Evolutionary conservation across 2,329 filamentous ascomycete species (phyloP), one percentile per base, ranked within the genome.

Genomic region (Penicillium sp.): DNA sequence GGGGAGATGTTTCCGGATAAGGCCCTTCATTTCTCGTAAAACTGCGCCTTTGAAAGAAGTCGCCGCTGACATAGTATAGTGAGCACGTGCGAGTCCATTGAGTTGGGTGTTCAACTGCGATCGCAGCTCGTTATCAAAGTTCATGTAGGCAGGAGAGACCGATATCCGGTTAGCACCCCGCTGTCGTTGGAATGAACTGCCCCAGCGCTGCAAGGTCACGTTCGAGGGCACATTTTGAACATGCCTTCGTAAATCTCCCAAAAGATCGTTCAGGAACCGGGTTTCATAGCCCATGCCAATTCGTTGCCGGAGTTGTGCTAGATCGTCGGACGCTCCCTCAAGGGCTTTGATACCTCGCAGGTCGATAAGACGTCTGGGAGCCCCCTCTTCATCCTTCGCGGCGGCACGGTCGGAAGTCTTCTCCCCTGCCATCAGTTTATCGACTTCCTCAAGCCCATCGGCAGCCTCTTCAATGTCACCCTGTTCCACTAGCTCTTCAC

Each of bases 281-380:
- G 80, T 75, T 66, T 97, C 91, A 64, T 91, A 97, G 0, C 85
- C 88, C 68, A 87, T 90, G 18, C 93, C 93, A 50, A 96, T 89
- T 2, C 89, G 84, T 56, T 83, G 81, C 50, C 89, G 84, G 40
- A 99, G 73, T 29, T 84, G 81, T 39, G 82, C 78, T 34, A 99
- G 78, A 53, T 95, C 91, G 36, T 84, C 80, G 46, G 84, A 84
- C 12, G 95, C 83, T 0, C 89, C 86, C 63, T 91, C 85, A 13
- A 97, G 75, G 8, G 90, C 91, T 43, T 83, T 86, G 27, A 95
- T 81, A 4, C 81, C 80, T 57, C 89, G 80, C 28, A 97, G 72
- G 71, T 96, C 89, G 81, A 81, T 48, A 82, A 68, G 31, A 63
- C 71, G 45, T 33, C 57, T 52, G 52, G 72, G 58, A 44, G 64